Percentiles rank a stretch among this genome's conserved stretches.
Conservation (phyloP, 352 stramenopile species). For the Thalassiosira allenii region DNA sequence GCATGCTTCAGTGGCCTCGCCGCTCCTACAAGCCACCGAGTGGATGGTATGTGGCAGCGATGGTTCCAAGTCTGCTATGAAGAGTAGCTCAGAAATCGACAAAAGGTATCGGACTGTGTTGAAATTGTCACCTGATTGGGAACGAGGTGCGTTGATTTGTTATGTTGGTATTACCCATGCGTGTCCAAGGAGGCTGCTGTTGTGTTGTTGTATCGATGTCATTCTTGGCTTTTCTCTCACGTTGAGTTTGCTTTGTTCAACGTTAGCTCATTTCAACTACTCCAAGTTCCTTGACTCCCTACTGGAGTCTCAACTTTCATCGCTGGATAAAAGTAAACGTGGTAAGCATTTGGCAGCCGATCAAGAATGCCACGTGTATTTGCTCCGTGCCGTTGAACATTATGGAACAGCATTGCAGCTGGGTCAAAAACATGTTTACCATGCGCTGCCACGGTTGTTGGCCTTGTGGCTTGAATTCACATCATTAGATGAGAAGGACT, state of each 20-base stretch:
- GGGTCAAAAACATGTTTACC: conserved; percentile 96
- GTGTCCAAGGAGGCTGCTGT: too few relatives aligned
- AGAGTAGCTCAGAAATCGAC: conserved; percentile 93
- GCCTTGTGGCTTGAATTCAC: conserved; percentile 98
- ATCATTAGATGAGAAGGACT: conserved; percentile 66
- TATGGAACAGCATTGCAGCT: conserved; percentile 89
- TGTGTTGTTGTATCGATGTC: background rate
- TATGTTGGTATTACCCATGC: too few relatives aligned
- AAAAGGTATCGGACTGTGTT: conserved; percentile 94
- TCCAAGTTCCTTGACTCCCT: conserved; percentile 84
- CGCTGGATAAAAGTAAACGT: conserved; percentile 67
- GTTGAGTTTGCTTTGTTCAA: background rate
- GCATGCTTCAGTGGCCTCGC: conserved; percentile 84
- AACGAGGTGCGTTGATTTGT: conserved; percentile 84
- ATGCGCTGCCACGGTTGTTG: conserved; percentile 96
- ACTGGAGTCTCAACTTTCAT: conserved; percentile 67
- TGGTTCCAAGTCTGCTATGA: too few relatives aligned
- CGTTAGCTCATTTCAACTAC: conserved; percentile 85
- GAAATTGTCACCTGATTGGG: conserved; percentile 92
- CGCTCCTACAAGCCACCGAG: conserved; percentile 93
- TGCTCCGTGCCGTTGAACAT: conserved; percentile 93
- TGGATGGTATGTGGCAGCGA: conserved; percentile 96
- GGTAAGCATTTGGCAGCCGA: too few relatives aligned
- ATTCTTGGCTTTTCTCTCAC: background rate
- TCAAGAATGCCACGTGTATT: conserved; percentile 85